phyloP scores from a whole-genome alignment of 306 rosid genomes.

The Prinsepia uniflora region DNA sequence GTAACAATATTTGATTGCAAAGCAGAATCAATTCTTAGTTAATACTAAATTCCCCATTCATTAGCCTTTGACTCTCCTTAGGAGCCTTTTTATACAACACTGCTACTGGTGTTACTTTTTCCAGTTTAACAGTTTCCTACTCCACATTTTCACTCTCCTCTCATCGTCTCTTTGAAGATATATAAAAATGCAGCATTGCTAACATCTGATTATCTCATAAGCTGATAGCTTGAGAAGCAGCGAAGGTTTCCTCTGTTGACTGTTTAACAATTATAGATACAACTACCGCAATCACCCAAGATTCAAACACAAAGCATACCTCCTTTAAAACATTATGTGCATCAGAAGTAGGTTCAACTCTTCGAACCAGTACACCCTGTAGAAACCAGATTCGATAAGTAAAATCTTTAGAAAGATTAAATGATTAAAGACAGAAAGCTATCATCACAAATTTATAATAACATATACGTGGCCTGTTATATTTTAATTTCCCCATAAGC shows the following conservation, averaged over 20 bases:
- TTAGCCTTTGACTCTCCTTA: slow-evolving; percentile 6
- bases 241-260: slow-evolving; percentile 1
- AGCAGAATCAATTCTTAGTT: background rate
- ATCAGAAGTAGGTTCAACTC: slow-evolving; percentile 92
- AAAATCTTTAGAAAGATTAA: slow-evolving; percentile 8
- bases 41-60: background rate
- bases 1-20: background rate
- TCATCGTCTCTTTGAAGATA: slow-evolving; percentile 2
- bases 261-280: slow-evolving; percentile 7
- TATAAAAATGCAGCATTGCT: slow-evolving; percentile 2
- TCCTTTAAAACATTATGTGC: slow-evolving; percentile 79
- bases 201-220: slow-evolving; percentile 13
- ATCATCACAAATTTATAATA: background rate
- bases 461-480: background rate
- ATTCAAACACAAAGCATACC: slow-evolving; percentile 44
- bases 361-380: slow-evolving; percentile 92
- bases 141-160: background rate
- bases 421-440: slow-evolving; percentile 2
- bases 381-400: slow-evolving; percentile 22
- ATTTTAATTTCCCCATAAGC: background rate
- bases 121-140: slow-evolving; percentile 6
- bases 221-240: slow-evolving; percentile 19
- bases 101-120: background rate
- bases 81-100: background rate
- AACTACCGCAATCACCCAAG: slow-evolving; percentile 20